Conservation (phyloP, 1,284 basidiomycete genomes). For the Trametes hirsuta region DNA sequence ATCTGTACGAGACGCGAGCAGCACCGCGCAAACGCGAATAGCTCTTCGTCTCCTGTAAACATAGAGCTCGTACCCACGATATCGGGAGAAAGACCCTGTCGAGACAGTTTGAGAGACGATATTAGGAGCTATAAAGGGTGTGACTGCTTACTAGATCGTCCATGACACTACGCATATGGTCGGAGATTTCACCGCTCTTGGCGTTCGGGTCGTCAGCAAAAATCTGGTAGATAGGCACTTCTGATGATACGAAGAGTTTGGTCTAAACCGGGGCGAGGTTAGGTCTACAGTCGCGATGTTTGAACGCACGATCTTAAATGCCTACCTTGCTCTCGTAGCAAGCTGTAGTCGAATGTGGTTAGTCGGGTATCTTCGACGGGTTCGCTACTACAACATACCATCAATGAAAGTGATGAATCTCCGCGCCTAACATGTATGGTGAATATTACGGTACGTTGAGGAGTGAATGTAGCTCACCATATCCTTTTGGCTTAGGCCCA, state of each 20-base stretch:
- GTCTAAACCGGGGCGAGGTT: slow-evolving; percentile 50
- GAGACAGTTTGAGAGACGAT: background rate
- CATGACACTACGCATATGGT: slow-evolving; percentile 88
- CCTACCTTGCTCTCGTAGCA: slow-evolving; percentile 88
- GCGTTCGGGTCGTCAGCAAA: slow-evolving; percentile 73
- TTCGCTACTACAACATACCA: slow-evolving; percentile 49
- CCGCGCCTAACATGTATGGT: slow-evolving; percentile 59
- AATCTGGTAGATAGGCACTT: slow-evolving; percentile 86
- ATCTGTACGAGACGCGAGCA: slow-evolving; percentile 91
- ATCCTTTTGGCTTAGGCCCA: slow-evolving; percentile 90
- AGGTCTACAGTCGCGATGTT: background rate
- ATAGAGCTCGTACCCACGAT: slow-evolving; percentile 82
- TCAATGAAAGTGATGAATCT: slow-evolving; percentile 99
- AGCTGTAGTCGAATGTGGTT: slow-evolving; percentile 44
- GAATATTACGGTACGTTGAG: background rate
- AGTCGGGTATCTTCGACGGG: background rate
- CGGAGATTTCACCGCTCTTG: slow-evolving; percentile 54
- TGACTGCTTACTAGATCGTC: slow-evolving; percentile 76
- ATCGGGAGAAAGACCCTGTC: slow-evolving; percentile 76
- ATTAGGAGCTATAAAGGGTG: background rate
- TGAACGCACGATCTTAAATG: background rate
- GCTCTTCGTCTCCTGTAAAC: slow-evolving; percentile 92
- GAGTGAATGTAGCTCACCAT: slow-evolving; percentile 51
- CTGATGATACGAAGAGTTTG: slow-evolving; percentile 87
- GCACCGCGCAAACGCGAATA: slow-evolving; percentile 93